Evolutionary conservation across 306 rosid genomes (phyloP), one percentile per base, ranked within the genome.

Genomic region (Gastrolobium villosum): DNA sequence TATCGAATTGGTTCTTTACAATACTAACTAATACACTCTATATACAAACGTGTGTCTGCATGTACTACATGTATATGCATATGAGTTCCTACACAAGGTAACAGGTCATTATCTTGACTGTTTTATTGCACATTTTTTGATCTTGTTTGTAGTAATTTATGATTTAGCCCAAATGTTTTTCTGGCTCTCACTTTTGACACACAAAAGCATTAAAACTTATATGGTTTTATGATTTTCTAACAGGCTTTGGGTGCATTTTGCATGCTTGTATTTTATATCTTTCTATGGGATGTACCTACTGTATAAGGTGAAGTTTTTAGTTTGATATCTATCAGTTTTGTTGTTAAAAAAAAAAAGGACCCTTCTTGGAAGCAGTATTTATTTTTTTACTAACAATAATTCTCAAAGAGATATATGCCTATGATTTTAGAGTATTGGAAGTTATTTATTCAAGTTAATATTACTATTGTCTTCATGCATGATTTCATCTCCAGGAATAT

Each of bases 191-290:
- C n/a, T 6, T 53, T 44, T 35, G 40, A 45, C 13, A 20, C 20
- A 70, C 31, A 9, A 1, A 1, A 43, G 39, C 73, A 66, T 40
- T 34, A 3, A 60, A 52, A 76, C 39, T 45, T 6, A 56, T 80
- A 64, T 84, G 28, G 59, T 48, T 74, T 80, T 74, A 7, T 67
- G 78, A 48, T 83, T 77, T 69, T 37, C 57, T 81, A 37, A 44
- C 97, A 94, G 99, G 92, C 95, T 92, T 66, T 94, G 99, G 99
- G 92, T 88, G 67, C 97, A 94, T 75, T 94, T 89, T 84, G 87
- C 80, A 26, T 94, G 91, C 79, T 81, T 90, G 72, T 94, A 91
- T 89, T 83, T 92, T 81, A 78, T 94, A 82, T 92, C 99, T 76
- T 81, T 94, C 57, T 94, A 89, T 81, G 99, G 91, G 68, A 37